Evolutionary conservation across 495 filamentous ascomycete genomes (phyloP).

Genomic region (Paragyromitra xinjiangensis): DNA sequence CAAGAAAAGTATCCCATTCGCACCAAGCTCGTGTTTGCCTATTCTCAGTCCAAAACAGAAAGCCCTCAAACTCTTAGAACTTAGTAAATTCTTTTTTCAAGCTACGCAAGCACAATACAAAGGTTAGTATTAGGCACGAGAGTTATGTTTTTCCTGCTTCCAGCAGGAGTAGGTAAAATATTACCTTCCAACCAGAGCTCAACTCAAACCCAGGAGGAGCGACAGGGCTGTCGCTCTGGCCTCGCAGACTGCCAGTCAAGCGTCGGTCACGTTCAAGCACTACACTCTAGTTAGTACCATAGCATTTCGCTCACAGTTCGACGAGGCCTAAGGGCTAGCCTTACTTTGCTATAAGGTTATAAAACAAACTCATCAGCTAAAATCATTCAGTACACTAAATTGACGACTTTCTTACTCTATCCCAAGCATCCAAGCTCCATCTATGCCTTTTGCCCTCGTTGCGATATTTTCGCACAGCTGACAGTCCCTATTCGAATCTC

Average conservation of each 20-base stretch:
- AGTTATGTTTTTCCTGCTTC: background rate
- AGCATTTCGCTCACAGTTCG: conserved; percentile 24
- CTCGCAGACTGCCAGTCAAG: conserved; percentile 84
- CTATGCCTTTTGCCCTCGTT: conserved; percentile 89
- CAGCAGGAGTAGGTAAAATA: conserved; percentile 18
- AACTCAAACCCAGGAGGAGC: conserved; percentile 91
- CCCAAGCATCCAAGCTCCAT: conserved; percentile 90
- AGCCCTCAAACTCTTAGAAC: background rate
- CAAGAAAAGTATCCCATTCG: conserved; percentile 33
- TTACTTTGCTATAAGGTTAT: conserved; percentile 78
- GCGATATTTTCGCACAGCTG: conserved; percentile 68
- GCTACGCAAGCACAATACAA: conserved; percentile 55
- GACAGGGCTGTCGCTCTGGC: conserved; percentile 79
- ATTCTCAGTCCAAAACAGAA: background rate
- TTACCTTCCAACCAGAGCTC: conserved; percentile 93
- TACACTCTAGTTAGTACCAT: conserved; percentile 62
- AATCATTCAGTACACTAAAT: conserved; percentile 53
- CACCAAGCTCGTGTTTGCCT: background rate
- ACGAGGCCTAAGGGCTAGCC: conserved; percentile 52
- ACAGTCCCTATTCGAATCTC: conserved; percentile 33
- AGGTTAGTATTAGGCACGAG: conserved; percentile 35
- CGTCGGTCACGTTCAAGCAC: conserved; percentile 97
- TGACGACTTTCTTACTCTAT: conserved; percentile 72
- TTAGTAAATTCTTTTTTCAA: conserved; percentile 65
- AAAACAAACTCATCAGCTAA: conserved; percentile 55